phyloP scores from a whole-genome alignment of 2,329 filamentous ascomycete genomes.

The Ceratocystis diversiconidia region DNA sequence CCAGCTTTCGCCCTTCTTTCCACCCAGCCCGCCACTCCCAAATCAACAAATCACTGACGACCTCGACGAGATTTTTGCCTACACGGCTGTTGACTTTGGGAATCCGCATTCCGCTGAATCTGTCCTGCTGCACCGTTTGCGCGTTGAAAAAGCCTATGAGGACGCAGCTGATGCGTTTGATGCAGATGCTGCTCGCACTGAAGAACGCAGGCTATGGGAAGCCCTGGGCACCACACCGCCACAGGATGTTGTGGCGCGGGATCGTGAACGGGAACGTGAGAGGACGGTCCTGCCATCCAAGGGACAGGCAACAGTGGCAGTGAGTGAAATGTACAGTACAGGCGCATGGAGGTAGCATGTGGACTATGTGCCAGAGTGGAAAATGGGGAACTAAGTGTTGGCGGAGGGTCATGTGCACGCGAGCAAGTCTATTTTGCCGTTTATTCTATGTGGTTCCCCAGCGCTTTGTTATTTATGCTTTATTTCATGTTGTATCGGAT shows the following conservation, averaged over 20 bases:
- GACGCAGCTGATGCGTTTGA: slow-evolving; percentile 32
- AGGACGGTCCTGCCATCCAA: not conserved
- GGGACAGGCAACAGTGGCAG: not conserved
- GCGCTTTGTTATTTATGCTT: not conserved
- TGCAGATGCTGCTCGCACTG: slow-evolving; percentile 27
- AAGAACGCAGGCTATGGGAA: slow-evolving; percentile 34
- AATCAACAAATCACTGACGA: slow-evolving; percentile 17
- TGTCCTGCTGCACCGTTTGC: slow-evolving; percentile 28
- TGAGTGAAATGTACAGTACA: slow-evolving; percentile 22
- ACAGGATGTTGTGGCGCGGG: slow-evolving; percentile 25
- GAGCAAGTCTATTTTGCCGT: not conserved
- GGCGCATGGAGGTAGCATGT: slow-evolving; percentile 29
- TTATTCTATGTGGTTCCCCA: not conserved
- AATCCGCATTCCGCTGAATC: slow-evolving; percentile 27
- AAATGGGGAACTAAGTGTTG: slow-evolving; percentile 21
- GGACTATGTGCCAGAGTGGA: slow-evolving; percentile 32
- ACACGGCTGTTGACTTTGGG: slow-evolving; percentile 30
- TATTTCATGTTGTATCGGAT: not conserved
- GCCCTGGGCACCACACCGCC: slow-evolving; percentile 29
- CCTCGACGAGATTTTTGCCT: slow-evolving; percentile 28
- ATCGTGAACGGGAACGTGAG: not conserved
- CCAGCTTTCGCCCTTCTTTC: slow-evolving; percentile 10
- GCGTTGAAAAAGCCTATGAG: slow-evolving; percentile 31
- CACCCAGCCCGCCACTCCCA: not conserved
- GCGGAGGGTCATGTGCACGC: not conserved